Base-by-base conservation (phyloP, 306 rosid species). In the Citrullus amarus region DNA sequence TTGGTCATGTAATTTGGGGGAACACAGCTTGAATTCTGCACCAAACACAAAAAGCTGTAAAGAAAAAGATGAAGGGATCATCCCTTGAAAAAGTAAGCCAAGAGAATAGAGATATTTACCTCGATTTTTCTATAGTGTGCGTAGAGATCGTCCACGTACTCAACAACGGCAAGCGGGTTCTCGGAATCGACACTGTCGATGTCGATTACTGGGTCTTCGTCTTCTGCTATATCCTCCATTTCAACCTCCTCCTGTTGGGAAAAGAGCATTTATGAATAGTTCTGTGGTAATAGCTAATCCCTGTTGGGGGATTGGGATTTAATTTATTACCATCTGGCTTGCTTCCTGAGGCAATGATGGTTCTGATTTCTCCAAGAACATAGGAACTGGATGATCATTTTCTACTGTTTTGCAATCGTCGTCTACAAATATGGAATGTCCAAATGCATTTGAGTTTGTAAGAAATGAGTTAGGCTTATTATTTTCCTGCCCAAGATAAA, bases 371-470 rank as follows among this genome's bases (percentile, higher is more conserved):
- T 92, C 99, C 41, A 92, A 84, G 50, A 90, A 86, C 98, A 96
- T 96, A 10, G 98, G 94, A 80, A 85, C 97, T 44, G 99, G 92
- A n/a, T 88, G 91, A 5, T 91, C 96, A 4, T 91, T 93, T 60
- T 74, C 79, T 6, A 73, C 50, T 60, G 88, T 54, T 84, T 90
- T 86, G 84, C 75, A 86, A 54, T 91, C 98, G 6, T 96, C 97
- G 75, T 96, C 96, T 13, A 96, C 60, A 75, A 87, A 91, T 73
- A 96, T 91, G 79, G 76, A 73, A n/a, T 85, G 91, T 60, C 93
- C 97, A 86, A 91, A 96, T 43, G 82, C 87, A 74, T 79, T 87
- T 17, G 87, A 59, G 80, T 68, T 84, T 25, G 80, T 28, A 25
- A 63, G 50, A 25, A 81, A 36, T 79, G 85, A 39, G 82, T 80